A percentile compares a stretch with the other conserved stretches of the same genome.
These are phyloP conservation scores for Rhodotorula mucilaginosa DNA, from an alignment of 1,284 basidiomycete species.

Conservation along the genomic window DNA sequence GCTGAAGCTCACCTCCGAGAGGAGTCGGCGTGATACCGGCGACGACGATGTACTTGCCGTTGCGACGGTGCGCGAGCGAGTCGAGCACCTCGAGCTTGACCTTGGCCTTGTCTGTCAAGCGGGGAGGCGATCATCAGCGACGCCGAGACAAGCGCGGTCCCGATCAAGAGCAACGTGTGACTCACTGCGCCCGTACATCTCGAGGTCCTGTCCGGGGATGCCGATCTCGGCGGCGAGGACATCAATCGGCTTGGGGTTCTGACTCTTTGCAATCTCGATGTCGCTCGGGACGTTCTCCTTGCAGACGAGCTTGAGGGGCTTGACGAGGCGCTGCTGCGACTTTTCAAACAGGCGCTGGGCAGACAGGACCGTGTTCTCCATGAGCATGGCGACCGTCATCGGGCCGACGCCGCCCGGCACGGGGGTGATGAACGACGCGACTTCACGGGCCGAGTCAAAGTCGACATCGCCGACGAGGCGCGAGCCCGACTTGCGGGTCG, in stretches of 20 bases:
- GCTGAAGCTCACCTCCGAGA: slow-evolving; percentile 65
- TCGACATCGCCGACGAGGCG: slow-evolving; percentile 96
- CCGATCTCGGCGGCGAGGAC: slow-evolving; percentile 87
- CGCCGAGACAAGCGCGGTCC: not conserved
- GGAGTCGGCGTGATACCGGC: slow-evolving; percentile 97
- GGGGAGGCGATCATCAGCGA: not conserved
- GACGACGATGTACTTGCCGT: slow-evolving; percentile 97
- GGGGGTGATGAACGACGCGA: slow-evolving; percentile 89
- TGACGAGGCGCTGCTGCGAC: slow-evolving; percentile 62
- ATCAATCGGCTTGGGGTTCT: slow-evolving; percentile 85
- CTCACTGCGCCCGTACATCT: slow-evolving; percentile 93
- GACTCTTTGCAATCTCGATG: slow-evolving; percentile 93
- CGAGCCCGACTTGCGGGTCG: slow-evolving; percentile 89
- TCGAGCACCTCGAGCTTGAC: slow-evolving; percentile 86
- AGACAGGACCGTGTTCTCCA: slow-evolving; percentile 87
- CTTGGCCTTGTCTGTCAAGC: slow-evolving; percentile 61
- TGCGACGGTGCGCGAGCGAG: slow-evolving; percentile 70
- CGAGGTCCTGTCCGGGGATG: slow-evolving; percentile 79
- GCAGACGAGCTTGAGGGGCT: slow-evolving; percentile 73
- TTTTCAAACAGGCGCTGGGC: slow-evolving; percentile 77
- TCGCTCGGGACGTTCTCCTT: slow-evolving; percentile 85
- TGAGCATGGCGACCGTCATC: slow-evolving; percentile 98
- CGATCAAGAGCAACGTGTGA: not conserved
- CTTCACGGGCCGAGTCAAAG: slow-evolving; percentile 69
- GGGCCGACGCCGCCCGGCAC: slow-evolving; percentile 98